Base-by-base conservation (phyloP, 2,329 filamentous ascomycete species). In the Alternaria panax region DNA sequence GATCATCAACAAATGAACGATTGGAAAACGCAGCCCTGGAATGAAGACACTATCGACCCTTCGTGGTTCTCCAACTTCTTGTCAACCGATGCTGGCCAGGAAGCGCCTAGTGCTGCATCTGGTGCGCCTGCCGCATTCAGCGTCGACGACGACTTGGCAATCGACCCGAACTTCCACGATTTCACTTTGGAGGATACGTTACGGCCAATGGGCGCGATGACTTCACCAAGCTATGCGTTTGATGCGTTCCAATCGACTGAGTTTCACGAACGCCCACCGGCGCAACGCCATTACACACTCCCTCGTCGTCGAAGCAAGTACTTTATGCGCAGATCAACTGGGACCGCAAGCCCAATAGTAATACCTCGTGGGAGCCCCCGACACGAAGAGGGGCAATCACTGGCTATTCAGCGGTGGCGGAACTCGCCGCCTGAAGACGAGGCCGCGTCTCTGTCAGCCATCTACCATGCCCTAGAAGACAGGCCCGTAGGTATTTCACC, bases 361-460 rank as follows among this genome's bases (percentile, higher is more conserved):
- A 66, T 68, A 27, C 57, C 62, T 2, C 46, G 20, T 38, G 36
- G 27, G 9, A 57, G 45, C 18, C 34, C 42, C 4, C 24, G 45
- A 9, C 34, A 51, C 14, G 54, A 51, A 11, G 40, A 53, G 38
- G 40, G 43, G 6, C 68, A 68, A 16, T 67, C 70, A n/a, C 54
- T 70, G 14, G 62, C 87, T 5, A 79, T 90, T 66, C 87, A 90
- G 77, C 80, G 87, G 81, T 90, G 87, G 87, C 84, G 88, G 68
- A 80, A 87, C 65, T 88, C 86, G 55, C 87, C 87, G 32, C 87
- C 87, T 25, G 87, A 89, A 78, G 81, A 89, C 79, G 87, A 89
- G 81, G 85, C 87, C 66, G 87, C 87, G 55, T 81, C 85, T 7
- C 82, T 87, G 42, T 84, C 82, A 40, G 87, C 85, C 78, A 89